Percentiles rank a stretch among this genome's conserved stretches.
These are phyloP conservation scores for Komagataea norvegica DNA, from an alignment of 1,139 yeast genomes.

Conservation along the genomic window DNA sequence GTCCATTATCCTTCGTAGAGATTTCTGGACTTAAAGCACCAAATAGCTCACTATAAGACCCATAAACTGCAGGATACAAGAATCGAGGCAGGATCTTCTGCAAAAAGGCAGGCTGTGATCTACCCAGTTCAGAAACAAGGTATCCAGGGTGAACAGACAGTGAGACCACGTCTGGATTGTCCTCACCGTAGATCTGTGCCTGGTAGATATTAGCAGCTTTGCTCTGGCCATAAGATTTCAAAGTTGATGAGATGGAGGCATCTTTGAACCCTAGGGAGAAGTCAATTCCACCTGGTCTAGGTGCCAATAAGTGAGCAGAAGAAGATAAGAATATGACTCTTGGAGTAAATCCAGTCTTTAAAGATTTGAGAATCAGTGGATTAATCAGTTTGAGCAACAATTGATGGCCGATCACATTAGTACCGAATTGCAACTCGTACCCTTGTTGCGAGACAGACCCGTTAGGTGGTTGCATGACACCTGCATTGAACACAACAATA, in stretches of 20 bases:
- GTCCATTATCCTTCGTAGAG: constrained; percentile 24
- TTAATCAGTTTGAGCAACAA: constrained; percentile 42
- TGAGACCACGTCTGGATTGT: constrained; percentile 31
- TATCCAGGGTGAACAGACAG: constrained; percentile 42
- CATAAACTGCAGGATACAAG: constrained; percentile 31
- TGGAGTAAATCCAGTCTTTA: constrained; percentile 15
- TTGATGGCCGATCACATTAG: constrained; percentile 47
- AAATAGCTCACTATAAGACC: constrained; percentile 40
- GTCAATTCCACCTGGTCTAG: constrained; percentile 36
- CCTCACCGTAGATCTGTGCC: constrained; percentile 39
- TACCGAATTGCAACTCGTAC: constrained; percentile 43
- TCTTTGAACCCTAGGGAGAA: constrained; percentile 30
- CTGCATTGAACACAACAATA: constrained; percentile 48
- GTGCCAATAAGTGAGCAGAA: constrained; percentile 34
- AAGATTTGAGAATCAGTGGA: constrained; percentile 33
- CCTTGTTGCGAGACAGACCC: constrained; percentile 39
- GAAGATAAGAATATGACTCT: constrained; percentile 49
- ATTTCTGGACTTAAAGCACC: constrained; percentile 37
- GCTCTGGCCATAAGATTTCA: constrained; percentile 39
- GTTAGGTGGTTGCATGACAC: constrained; percentile 42
- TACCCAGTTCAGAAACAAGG: constrained; percentile 21
- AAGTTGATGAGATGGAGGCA: constrained; percentile 10
- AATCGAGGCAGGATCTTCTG: constrained; percentile 15
- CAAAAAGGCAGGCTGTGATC: not conserved
- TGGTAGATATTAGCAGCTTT: constrained; percentile 43